Evolutionary conservation across 441 rosid species (phyloP), one percentile per base, ranked within the genome.

Genomic region (Erysimum cheiri): DNA sequence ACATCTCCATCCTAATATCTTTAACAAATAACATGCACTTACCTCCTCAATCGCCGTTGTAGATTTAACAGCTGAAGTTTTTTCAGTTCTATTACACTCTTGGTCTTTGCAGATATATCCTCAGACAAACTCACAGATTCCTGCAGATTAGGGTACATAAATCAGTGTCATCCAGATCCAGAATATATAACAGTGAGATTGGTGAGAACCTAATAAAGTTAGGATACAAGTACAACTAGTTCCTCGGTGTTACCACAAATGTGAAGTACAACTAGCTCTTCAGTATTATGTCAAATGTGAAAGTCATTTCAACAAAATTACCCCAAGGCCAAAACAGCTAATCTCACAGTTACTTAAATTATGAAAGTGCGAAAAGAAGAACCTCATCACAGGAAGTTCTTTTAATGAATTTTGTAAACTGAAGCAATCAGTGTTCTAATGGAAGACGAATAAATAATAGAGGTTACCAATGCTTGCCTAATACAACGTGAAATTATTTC

Each of bases 71-170:
- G 77, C 81, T 93, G 97, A 65, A 93, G 95, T 80, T 91, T 93
- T 81, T 93, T 93, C 85, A 93, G 78, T 80, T 89, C 98, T 67
- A 93, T 93, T 72, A 93, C 96, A 75, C 96, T 93, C 80, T 84
- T 93, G 75, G 98, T 93, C 80, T 86, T 93, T 73, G 95, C 86
- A 72, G 90, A 89, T 72, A 91, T 83, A 81, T 91, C 95, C 77
- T 91, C 95, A 44, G 97, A 91, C 29, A 84, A 87, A 80, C 87
- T 89, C 76, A 91, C 98, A 78, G 83, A 83, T 78, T 81, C 93
- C 98, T 93, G 83, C 77, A 64, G 46, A 39, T 39, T 49, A 50
- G 57, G 43, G 28, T 8, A 59, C 44, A 36, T 19, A 35, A 32
- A 40, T 33, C 28, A 68, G 46, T 17, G 40, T 17, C n/a, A 67